These are phyloP conservation scores for Entomophthora muscae DNA, from an alignment of 371 early-diverging fungal species.

Conservation along the genomic window DNA sequence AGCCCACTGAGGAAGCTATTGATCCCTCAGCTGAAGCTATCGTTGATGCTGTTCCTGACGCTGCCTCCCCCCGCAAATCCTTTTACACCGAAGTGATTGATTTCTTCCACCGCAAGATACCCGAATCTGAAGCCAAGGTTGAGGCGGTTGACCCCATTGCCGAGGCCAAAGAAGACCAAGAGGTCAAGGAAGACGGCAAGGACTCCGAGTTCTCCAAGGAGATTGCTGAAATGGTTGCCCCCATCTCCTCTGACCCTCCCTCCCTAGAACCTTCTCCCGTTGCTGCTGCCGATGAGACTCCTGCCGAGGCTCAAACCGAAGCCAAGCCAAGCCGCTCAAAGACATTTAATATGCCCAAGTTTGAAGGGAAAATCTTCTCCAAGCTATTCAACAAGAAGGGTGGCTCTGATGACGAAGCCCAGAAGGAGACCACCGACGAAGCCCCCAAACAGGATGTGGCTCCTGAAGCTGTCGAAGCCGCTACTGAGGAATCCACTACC, in stretches of 20 bases:
- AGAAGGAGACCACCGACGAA: conserved; percentile 6
- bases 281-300: neutral
- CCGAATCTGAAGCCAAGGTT: neutral
- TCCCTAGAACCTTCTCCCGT: neutral
- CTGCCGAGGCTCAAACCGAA: neutral
- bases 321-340: conserved; percentile 6
- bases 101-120: conserved; percentile 6
- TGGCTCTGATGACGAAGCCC: neutral
- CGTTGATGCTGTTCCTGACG: conserved; percentile 2
- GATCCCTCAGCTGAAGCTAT: neutral
- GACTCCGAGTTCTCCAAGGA: conserved; percentile 4
- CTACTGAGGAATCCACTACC: neutral
- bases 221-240: conserved; percentile 6
- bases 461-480: neutral
- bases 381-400: neutral
- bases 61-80: conserved; percentile 2
- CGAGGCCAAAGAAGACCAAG: conserved; percentile 1
- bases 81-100: conserved; percentile 7
- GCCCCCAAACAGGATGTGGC: conserved; percentile 1
- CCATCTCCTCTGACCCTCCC: conserved; percentile 5
- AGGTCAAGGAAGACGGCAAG: neutral
- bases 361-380: conserved; percentile 7
- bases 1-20: neutral
- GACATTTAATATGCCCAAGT: conserved; percentile 1
- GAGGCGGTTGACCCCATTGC: neutral